Percentiles rank a stretch among this genome's conserved stretches.
phyloP scores from a whole-genome alignment of 2,329 filamentous ascomycete species.

The Fusarium aywerte region DNA sequence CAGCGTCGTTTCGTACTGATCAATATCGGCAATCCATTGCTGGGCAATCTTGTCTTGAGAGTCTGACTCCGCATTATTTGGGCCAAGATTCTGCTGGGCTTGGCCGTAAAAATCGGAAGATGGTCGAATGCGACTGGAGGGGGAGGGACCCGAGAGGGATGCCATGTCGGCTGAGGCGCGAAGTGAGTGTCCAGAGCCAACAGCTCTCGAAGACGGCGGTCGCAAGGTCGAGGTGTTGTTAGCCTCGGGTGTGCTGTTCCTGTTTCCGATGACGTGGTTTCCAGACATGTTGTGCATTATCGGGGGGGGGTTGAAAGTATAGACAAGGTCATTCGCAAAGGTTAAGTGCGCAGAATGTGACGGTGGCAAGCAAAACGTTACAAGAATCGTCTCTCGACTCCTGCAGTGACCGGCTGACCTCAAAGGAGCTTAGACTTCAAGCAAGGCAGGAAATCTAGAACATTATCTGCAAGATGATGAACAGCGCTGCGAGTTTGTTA shows the following conservation, averaged over 20 bases:
- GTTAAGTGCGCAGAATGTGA: conserved; percentile 35
- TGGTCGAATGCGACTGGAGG: conserved; percentile 85
- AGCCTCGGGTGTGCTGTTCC: conserved; percentile 96
- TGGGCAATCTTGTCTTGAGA: conserved; percentile 92
- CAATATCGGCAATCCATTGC: conserved; percentile 99
- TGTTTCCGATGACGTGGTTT: conserved; percentile 79
- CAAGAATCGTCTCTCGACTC: conserved; percentile 59
- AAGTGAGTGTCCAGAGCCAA: conserved; percentile 84
- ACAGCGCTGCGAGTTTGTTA: conserved; percentile 41
- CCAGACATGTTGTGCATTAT: conserved; percentile 73
- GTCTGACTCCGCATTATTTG: conserved; percentile 77
- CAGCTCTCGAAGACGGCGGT: conserved; percentile 80
- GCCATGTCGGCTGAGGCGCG: conserved; percentile 97
- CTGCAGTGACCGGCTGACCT: conserved; percentile 88
- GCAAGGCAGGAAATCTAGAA: conserved; percentile 46
- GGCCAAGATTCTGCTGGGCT: conserved; percentile 72
- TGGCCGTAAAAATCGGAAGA: conserved; percentile 95
- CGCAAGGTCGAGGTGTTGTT: conserved; percentile 84
- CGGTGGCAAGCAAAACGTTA: conserved; percentile 36
- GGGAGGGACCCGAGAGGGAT: conserved; percentile 73
- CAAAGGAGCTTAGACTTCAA: conserved; percentile 69
- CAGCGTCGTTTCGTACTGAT: conserved; percentile 97
- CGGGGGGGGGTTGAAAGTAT: conserved; percentile 9
- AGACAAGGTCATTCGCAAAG: conserved; percentile 19
- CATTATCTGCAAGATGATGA: conserved; percentile 49